Conservation (phyloP, 2,329 filamentous ascomycete genomes). For the Aaosphaeria pasadenensis region DNA sequence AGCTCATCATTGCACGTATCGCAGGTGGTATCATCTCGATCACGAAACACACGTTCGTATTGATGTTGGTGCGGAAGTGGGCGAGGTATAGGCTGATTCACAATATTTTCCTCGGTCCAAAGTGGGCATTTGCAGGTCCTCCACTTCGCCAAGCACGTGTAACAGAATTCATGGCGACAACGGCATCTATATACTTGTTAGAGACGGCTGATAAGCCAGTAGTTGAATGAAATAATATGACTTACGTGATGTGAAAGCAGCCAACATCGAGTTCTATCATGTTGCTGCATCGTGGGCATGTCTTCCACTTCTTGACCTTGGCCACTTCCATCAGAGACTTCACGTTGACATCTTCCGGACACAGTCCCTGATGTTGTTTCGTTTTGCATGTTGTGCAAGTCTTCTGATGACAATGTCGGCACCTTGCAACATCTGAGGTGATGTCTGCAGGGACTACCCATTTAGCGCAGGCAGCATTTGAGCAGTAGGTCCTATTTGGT, state of each 20-base stretch:
- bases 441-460: slow-evolving; percentile 10
- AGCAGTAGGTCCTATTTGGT: slow-evolving; percentile 11
- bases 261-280: slow-evolving; percentile 12
- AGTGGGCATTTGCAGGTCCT: slow-evolving; percentile 8
- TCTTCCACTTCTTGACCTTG: slow-evolving; percentile 9
- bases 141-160: slow-evolving; percentile 55
- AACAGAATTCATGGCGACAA: slow-evolving; percentile 69
- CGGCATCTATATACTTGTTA: slow-evolving; percentile 6
- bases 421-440: slow-evolving; percentile 4
- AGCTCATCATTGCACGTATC: too few relatives aligned
- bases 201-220: neutral
- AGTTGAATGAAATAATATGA: neutral
- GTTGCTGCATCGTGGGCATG: slow-evolving; percentile 11
- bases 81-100: neutral
- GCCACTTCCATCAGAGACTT: slow-evolving; percentile 9
- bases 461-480: slow-evolving; percentile 7
- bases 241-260: slow-evolving; percentile 16
- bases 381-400: slow-evolving; percentile 10
- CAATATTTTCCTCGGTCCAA: slow-evolving; percentile 4
- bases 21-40: too few relatives aligned
- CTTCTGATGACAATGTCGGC: slow-evolving; percentile 2
- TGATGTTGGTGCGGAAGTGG: too few relatives aligned
- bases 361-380: slow-evolving; percentile 6
- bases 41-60: too few relatives aligned
- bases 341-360: slow-evolving; percentile 9